Conservation (phyloP, 306 rosid genomes). For the Cercis canadensis region DNA sequence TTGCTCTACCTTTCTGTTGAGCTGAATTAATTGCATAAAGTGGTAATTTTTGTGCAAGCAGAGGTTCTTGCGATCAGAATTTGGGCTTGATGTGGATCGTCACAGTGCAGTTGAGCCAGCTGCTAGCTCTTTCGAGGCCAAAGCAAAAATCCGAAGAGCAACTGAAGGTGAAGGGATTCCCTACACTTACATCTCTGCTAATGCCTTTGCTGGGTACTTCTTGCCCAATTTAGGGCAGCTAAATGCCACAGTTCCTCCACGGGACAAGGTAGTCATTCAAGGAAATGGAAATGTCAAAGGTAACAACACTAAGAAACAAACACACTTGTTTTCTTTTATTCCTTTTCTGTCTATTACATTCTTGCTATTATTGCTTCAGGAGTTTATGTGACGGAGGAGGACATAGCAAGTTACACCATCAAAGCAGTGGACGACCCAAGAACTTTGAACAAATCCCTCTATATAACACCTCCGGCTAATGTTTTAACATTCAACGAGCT, state of each 20-base stretch:
- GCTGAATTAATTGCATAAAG: neutral
- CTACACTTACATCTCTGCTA: slow-evolving; percentile 22
- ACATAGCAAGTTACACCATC: neutral
- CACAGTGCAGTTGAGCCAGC: slow-evolving; percentile 35
- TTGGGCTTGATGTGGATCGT: slow-evolving; percentile 1
- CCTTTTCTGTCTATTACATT: too few species aligned
- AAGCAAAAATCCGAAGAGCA: slow-evolving; percentile 32
- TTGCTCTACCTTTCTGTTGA: neutral
- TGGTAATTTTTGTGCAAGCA: neutral
- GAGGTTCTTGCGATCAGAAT: slow-evolving; percentile 14
- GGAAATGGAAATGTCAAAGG: slow-evolving; percentile 23
- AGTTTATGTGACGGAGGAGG: neutral
- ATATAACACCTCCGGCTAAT: neutral
- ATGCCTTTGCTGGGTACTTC: slow-evolving; percentile 43
- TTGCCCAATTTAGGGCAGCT: neutral
- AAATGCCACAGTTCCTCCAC: neutral
- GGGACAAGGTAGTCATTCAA: slow-evolving; percentile 4
- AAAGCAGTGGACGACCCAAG: slow-evolving; percentile 28
- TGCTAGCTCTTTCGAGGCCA: neutral
- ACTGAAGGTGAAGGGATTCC: slow-evolving; percentile 48
- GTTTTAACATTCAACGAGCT: slow-evolving; percentile 15
- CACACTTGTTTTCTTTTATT: too few species aligned
- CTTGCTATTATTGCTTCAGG: neutral
- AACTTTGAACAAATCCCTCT: slow-evolving; percentile 20
- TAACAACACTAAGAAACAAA: neutral